Evolutionary conservation across 495 filamentous ascomycete species (phyloP).

Genomic region (Annulohypoxylon bovei): DNA sequence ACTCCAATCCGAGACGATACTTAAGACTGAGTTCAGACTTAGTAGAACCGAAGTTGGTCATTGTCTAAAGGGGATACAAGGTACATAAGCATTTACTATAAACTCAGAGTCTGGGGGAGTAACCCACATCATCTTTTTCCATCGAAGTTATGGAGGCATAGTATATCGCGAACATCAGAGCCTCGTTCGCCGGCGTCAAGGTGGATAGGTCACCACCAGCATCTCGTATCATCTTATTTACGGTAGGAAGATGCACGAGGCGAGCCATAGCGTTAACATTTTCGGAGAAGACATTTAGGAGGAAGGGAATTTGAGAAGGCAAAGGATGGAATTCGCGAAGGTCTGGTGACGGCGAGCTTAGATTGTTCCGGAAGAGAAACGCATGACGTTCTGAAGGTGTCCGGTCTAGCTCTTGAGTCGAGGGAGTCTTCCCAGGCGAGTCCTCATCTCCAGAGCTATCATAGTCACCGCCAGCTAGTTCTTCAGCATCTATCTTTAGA

Average conservation of each 20-base stretch:
- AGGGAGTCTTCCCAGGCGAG: conserved; percentile 42
- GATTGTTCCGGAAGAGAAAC: conserved; percentile 63
- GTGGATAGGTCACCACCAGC: conserved; percentile 45
- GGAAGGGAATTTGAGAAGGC: conserved; percentile 62
- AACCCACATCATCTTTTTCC: conserved; percentile 63
- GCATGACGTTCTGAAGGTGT: conserved; percentile 62
- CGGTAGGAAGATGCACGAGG: conserved; percentile 63
- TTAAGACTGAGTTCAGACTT: conserved; percentile 61
- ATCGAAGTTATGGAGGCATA: conserved; percentile 67
- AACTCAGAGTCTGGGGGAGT: neutral
- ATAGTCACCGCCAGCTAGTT: conserved; percentile 44
- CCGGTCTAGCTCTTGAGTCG: conserved; percentile 53
- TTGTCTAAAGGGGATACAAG: conserved; percentile 44
- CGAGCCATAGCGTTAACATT: conserved; percentile 63
- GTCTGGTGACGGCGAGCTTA: conserved; percentile 46
- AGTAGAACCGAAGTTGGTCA: conserved; percentile 59
- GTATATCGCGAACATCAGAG: conserved; percentile 69
- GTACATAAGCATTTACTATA: conserved; percentile 30
- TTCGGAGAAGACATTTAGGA: conserved; percentile 61
- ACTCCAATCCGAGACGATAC: conserved; percentile 64
- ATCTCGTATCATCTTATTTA: conserved; percentile 57
- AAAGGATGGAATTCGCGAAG: conserved; percentile 60
- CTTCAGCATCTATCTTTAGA: conserved; percentile 53
- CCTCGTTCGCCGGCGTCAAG: conserved; percentile 60
- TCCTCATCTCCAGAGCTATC: conserved; percentile 57